These are phyloP conservation scores for Cadophora sp. DNA, from an alignment of 2,329 filamentous ascomycete genomes.

Conservation along the genomic window DNA sequence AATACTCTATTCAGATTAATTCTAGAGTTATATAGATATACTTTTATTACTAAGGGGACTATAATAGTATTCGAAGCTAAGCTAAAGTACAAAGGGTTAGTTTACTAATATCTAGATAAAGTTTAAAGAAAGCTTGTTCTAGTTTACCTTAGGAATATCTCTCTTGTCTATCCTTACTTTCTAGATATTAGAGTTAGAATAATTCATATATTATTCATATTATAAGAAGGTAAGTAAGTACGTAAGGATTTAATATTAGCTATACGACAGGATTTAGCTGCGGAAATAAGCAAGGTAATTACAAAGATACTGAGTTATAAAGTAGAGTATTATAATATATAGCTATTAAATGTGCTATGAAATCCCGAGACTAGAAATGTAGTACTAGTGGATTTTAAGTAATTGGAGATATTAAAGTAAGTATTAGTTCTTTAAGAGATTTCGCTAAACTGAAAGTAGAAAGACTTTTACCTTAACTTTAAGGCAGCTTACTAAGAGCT, in stretches of 20 bases:
- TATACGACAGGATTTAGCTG: conserved; percentile 30
- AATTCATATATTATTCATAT: conserved; percentile 35
- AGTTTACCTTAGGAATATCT: conserved; percentile 48
- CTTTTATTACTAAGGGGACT: conserved; percentile 51
- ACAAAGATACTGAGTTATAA: conserved; percentile 26
- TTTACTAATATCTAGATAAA: conserved; percentile 46
- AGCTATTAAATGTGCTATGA: conserved; percentile 35
- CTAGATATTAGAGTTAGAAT: conserved; percentile 34
- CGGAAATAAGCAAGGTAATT: conserved; percentile 29
- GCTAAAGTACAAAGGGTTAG: conserved; percentile 46
- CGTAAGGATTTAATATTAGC: conserved; percentile 27
- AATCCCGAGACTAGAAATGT: conserved; percentile 33
- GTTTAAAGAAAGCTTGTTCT: conserved; percentile 48
- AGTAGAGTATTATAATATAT: conserved; percentile 35
- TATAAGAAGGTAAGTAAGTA: conserved; percentile 36
- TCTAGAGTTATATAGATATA: no score
- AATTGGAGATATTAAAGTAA: conserved; percentile 30
- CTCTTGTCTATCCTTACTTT: conserved; percentile 42
- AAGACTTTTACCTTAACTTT: not conserved
- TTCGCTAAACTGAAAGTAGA: conserved; percentile 23
- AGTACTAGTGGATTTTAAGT: conserved; percentile 36
- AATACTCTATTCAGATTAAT: no score
- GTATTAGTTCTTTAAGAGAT: conserved; percentile 21
- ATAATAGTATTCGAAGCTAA: conserved; percentile 43
- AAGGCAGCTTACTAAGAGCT: not conserved